These are phyloP conservation scores for Hyaloscypha finlandica DNA, from an alignment of 495 filamentous ascomycete genomes.

Conservation along the genomic window DNA sequence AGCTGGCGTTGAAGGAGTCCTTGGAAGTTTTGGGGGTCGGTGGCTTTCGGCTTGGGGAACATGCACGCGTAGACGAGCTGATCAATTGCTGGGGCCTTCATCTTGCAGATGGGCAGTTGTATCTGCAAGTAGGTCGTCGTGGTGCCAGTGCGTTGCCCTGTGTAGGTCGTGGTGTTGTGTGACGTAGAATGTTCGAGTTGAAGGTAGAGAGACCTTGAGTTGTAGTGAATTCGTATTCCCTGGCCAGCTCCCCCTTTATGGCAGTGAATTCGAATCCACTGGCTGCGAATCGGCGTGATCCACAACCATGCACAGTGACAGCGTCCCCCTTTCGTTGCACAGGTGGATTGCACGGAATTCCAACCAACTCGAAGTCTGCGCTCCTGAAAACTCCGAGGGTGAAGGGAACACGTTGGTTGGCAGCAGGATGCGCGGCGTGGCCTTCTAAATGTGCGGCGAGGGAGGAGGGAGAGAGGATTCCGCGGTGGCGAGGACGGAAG, in stretches of 20 bases:
- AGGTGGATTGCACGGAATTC: neutral
- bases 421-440: neutral
- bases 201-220: neutral
- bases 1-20: constrained; percentile 60
- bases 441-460: constrained; percentile 5
- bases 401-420: neutral
- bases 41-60: constrained; percentile 52
- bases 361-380: neutral
- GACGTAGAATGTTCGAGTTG: neutral
- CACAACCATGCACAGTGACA: neutral
- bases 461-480: neutral
- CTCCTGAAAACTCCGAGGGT: neutral
- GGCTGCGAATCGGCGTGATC: neutral
- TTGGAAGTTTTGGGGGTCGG: constrained; percentile 53
- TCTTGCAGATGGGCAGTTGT: constrained; percentile 28
- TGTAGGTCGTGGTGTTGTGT: neutral
- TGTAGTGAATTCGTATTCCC: neutral
- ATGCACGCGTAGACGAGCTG: constrained; percentile 56
- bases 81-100: constrained; percentile 55
- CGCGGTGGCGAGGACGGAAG: constrained; percentile 1
- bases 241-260: neutral
- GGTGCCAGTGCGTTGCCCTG: constrained; percentile 7
- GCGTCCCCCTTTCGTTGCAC: neutral
- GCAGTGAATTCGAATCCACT: neutral
- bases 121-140: constrained; percentile 11